Percentiles rank a stretch among this genome's conserved stretches.
These are phyloP conservation scores for Hyphodiscus hymeniophilus DNA, from an alignment of 495 filamentous ascomycete species.

Conservation along the genomic window DNA sequence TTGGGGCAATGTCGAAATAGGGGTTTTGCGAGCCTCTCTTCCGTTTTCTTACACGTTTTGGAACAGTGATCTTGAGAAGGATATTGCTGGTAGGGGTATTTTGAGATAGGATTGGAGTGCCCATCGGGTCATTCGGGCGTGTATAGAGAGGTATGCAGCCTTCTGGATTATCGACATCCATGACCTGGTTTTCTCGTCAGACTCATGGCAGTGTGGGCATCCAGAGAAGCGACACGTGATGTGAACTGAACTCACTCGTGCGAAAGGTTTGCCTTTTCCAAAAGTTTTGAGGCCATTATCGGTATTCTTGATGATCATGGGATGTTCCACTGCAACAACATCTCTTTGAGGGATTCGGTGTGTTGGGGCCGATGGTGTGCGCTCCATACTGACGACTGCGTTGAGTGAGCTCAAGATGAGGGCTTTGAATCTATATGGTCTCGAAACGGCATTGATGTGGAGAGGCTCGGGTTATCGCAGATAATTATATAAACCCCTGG, in stretches of 20 bases:
- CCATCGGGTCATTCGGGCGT: slow-evolving; percentile 67
- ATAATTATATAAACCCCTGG: no score
- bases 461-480: no score
- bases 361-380: slow-evolving; percentile 4
- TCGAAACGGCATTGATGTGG: no score
- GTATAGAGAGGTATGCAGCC: slow-evolving; percentile 54
- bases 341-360: slow-evolving; percentile 20
- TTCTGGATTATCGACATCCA: slow-evolving; percentile 33
- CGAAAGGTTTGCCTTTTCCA: slow-evolving; percentile 54
- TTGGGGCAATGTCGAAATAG: slow-evolving; percentile 30
- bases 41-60: slow-evolving; percentile 77
- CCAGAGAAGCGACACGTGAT: not conserved
- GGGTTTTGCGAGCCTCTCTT: slow-evolving; percentile 64
- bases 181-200: slow-evolving; percentile 26
- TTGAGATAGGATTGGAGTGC: slow-evolving; percentile 64
- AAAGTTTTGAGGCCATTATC: slow-evolving; percentile 76
- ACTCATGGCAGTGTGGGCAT: no score
- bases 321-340: slow-evolving; percentile 80
- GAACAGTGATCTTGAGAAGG: slow-evolving; percentile 78
- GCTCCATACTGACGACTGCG: not conserved
- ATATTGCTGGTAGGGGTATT: slow-evolving; percentile 67
- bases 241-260: slow-evolving; percentile 43
- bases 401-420: not conserved
- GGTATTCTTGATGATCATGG: slow-evolving; percentile 72
- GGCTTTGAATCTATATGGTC: no score